Evolutionary conservation across 495 filamentous ascomycete species (phyloP).

Genomic region (Aspergillus indologenus): DNA sequence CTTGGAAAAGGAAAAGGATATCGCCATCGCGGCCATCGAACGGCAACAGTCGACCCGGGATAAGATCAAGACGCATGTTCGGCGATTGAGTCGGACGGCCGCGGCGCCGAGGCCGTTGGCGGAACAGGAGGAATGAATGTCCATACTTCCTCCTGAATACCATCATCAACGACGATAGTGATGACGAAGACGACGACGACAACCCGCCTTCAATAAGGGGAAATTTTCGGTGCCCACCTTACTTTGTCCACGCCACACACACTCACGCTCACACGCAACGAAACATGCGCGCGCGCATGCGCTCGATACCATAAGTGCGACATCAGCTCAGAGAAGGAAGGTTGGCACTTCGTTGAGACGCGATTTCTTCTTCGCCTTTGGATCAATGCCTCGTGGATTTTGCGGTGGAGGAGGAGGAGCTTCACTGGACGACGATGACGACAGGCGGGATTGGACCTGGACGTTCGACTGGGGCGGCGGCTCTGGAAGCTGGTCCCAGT

Average conservation of each 20-base stretch:
- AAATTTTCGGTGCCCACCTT: neutral
- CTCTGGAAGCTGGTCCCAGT: constrained; percentile 42
- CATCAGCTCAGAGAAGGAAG: constrained; percentile 43
- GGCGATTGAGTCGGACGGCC: constrained; percentile 33
- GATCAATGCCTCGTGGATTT: constrained; percentile 18
- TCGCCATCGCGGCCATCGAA: constrained; percentile 25
- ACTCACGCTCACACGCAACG: neutral
- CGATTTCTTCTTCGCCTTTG: constrained; percentile 27
- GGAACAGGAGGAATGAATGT: constrained; percentile 11
- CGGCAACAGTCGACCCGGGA: constrained; percentile 30
- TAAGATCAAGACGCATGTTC: constrained; percentile 34
- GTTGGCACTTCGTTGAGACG: constrained; percentile 46
- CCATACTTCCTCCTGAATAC: constrained; percentile 1
- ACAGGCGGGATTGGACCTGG: constrained; percentile 13
- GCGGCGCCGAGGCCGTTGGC: constrained; percentile 16
- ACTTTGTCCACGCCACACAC: neutral
- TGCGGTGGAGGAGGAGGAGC: constrained; percentile 8
- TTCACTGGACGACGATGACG: constrained; percentile 14
- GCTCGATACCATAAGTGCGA: no score
- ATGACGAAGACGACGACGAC: neutral
- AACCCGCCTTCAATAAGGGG: no score
- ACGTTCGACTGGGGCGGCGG: constrained; percentile 23
- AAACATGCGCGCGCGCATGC: neutral
- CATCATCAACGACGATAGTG: neutral
- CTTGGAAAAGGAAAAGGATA: constrained; percentile 28